Base-by-base conservation (phyloP, 2,329 filamentous ascomycete genomes). In the Microcera coccophila region DNA sequence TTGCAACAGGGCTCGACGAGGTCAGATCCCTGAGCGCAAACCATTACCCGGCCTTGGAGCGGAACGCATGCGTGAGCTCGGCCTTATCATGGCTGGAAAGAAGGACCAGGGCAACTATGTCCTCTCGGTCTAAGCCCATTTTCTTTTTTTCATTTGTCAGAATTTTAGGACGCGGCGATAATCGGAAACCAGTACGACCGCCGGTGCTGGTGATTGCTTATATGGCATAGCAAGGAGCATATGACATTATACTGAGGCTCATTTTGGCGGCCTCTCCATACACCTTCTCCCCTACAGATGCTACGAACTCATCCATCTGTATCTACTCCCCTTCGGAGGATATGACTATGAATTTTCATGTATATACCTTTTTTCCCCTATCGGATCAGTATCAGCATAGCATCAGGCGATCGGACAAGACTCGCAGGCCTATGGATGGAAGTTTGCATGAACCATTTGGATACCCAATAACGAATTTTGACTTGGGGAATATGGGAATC, bases 51-150 rank as follows among this genome's bases (percentile, higher is more conserved):
- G 93, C 42, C 86, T 88, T 62, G 93, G 93, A 42, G 89, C 88
- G 26, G 87, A 96, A 71, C 82, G 90, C 52, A 98, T 98, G 93
- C 66, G 64, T 53, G 69, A 71, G 66, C 78, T 98, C 45, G 93
- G 91, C 41, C 76, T 97, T 42, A 81, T 91, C 62, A 87, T 93
- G 76, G 89, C 88, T 45, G 88, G 88, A 61, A 90, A 87, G 68
- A 72, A 74, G 41, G 86, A 83, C 58, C 80, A 78, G 57, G 82
- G 82, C 63, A 86, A 87, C 59, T 87, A 88, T 64, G 85, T 90
- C 61, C 74, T 90, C 58, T 90, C 86, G 48, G 72, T 88, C 58
- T 89, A 69, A 70, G n/a, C 50, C 46, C 44, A 42, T 12, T 36
- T 38, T 46, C 16, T 31, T 39, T 41, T 14, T 41, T 45, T 18